phyloP scores from a whole-genome alignment of 2,329 filamentous ascomycete species.

The Hypoxylon sp. region DNA sequence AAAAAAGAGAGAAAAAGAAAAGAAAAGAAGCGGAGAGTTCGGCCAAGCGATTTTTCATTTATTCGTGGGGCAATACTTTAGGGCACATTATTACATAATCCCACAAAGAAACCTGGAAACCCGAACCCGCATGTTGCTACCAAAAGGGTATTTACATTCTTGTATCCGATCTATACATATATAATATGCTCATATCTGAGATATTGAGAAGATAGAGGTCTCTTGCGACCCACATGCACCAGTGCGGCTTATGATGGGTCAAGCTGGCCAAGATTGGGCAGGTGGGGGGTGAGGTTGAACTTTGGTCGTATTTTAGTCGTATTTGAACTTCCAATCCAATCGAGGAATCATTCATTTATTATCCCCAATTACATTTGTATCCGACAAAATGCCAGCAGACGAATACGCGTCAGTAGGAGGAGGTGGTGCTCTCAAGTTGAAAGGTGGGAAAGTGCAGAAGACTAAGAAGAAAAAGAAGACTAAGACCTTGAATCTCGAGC shows the following conservation, averaged over 20 bases:
- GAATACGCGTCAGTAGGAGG: slow-evolving; percentile 78
- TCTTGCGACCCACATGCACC: too few species aligned
- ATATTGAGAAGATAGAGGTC: too few species aligned
- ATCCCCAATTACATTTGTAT: background rate
- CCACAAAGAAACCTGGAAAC: too few species aligned
- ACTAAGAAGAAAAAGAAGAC: slow-evolving; percentile 75
- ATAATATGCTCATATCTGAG: background rate
- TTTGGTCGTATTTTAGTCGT: too few species aligned
- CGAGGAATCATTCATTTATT: slow-evolving; percentile 1
- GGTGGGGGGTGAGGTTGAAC: too few species aligned
- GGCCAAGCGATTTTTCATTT: slow-evolving; percentile 48
- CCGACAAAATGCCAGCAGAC: slow-evolving; percentile 74
- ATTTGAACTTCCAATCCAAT: slow-evolving; percentile 10
- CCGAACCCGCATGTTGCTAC: too few species aligned
- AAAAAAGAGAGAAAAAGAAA: slow-evolving; percentile 61
- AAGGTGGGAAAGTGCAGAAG: slow-evolving; percentile 78
- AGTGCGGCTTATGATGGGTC: too few species aligned
- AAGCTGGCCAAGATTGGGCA: too few species aligned
- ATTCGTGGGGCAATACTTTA: slow-evolving; percentile 6
- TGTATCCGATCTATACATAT: background rate
- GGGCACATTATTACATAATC: background rate
- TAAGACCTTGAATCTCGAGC: slow-evolving; percentile 60
- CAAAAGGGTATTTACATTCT: background rate
- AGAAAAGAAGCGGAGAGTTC: slow-evolving; percentile 45
- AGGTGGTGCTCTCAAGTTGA: slow-evolving; percentile 86